phyloP scores from a whole-genome alignment of 2,329 filamentous ascomycete species.

The Aspergillus proliferans region DNA sequence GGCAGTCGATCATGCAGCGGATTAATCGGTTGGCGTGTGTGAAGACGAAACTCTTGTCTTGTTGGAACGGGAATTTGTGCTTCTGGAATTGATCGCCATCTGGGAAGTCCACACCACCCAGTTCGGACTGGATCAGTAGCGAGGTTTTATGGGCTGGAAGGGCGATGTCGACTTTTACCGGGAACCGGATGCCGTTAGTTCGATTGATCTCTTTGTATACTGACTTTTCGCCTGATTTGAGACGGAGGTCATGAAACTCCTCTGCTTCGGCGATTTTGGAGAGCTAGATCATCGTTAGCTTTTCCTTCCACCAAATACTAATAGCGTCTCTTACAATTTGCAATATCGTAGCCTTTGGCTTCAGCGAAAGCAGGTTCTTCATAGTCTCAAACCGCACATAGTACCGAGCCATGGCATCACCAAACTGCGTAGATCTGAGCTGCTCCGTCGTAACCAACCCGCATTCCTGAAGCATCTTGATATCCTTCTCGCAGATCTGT shows the following conservation, averaged over 20 bases:
- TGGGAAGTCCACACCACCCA: constrained; percentile 61
- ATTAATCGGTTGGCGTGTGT: constrained; percentile 64
- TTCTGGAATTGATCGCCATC: constrained; percentile 52
- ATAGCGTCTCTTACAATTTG: constrained; percentile 55
- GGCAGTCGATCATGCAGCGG: constrained; percentile 71
- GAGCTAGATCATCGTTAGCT: constrained; percentile 46
- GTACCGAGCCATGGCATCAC: constrained; percentile 75
- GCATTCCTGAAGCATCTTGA: constrained; percentile 57
- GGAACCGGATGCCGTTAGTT: constrained; percentile 61
- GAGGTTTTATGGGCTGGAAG: constrained; percentile 68
- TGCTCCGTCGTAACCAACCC: constrained; percentile 49
- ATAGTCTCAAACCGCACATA: constrained; percentile 76
- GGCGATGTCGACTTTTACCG: constrained; percentile 62
- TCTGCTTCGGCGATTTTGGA: constrained; percentile 59
- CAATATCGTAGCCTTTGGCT: constrained; percentile 54
- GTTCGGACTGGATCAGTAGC: constrained; percentile 67
- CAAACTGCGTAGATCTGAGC: constrained; percentile 64
- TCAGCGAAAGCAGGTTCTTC: constrained; percentile 60
- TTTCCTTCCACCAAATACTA: not conserved
- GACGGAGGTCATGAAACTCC: constrained; percentile 67
- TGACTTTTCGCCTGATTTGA: constrained; percentile 63
- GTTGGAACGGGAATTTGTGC: constrained; percentile 51
- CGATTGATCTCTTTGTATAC: constrained; percentile 68
- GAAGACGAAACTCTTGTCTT: constrained; percentile 60
- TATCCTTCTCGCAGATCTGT: constrained; percentile 63